Evolutionary conservation across 2,329 filamentous ascomycete genomes (phyloP).

Genomic region (Fusarium sp.): DNA sequence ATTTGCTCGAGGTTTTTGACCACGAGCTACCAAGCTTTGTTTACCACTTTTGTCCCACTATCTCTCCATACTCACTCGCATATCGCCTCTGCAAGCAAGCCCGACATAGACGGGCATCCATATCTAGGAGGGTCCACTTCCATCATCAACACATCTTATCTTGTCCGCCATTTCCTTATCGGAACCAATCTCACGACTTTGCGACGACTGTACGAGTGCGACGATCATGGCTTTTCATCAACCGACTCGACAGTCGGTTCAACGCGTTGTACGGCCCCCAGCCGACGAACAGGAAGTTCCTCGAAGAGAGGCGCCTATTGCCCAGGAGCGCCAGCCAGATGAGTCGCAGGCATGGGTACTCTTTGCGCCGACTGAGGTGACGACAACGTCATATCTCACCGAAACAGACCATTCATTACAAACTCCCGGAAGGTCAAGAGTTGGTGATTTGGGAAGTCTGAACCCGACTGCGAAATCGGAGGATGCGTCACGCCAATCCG

Average conservation of each 20-base stretch:
- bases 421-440: slow-evolving; percentile 75
- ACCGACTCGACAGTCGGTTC: slow-evolving; percentile 64
- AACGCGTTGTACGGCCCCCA: slow-evolving; percentile 59
- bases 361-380: slow-evolving; percentile 80
- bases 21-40: slow-evolving; percentile 13
- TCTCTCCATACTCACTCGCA: slow-evolving; percentile 8
- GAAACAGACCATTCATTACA: slow-evolving; percentile 74
- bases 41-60: slow-evolving; percentile 11
- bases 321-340: slow-evolving; percentile 60
- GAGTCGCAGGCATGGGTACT: slow-evolving; percentile 96
- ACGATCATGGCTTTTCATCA: slow-evolving; percentile 70
- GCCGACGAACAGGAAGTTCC: slow-evolving; percentile 54
- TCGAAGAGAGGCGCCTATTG: slow-evolving; percentile 43
- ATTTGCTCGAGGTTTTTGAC: slow-evolving; percentile 10
- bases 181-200: slow-evolving; percentile 31
- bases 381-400: slow-evolving; percentile 75
- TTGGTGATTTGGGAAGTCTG: slow-evolving; percentile 85
- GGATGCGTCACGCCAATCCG: slow-evolving; percentile 57
- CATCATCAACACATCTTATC: slow-evolving; percentile 45
- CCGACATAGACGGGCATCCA: slow-evolving; percentile 30
- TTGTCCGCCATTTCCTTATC: slow-evolving; percentile 42
- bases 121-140: slow-evolving; percentile 42
- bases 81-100: slow-evolving; percentile 36
- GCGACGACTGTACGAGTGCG: slow-evolving; percentile 14
- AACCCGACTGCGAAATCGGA: slow-evolving; percentile 75